Evolutionary conservation across 2,329 filamentous ascomycete species (phyloP).

Genomic region (Aspergillus unguis): DNA sequence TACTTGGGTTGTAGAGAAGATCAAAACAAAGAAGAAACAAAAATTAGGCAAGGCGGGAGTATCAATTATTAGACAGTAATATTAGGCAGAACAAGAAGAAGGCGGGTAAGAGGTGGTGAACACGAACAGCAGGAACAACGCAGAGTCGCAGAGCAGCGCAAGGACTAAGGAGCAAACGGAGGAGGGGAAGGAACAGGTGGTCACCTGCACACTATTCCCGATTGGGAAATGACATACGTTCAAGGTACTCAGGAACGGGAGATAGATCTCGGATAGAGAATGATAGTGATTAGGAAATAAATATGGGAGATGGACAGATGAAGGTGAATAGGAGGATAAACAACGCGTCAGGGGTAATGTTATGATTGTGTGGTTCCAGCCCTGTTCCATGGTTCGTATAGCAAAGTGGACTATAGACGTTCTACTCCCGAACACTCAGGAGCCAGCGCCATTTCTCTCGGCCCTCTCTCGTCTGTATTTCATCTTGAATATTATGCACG

Average conservation of each 20-base stretch:
- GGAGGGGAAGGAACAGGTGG: conserved; percentile 8
- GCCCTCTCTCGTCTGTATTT: conserved; percentile 18
- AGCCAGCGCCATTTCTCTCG: conserved; percentile 22
- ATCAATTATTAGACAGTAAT: background rate
- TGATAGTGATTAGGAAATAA: background rate
- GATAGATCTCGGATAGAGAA: background rate
- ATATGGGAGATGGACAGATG: background rate
- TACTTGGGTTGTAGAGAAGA: conserved; percentile 3
- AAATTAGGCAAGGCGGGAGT: background rate
- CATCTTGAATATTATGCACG: conserved; percentile 8
- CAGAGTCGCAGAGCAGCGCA: conserved; percentile 15
- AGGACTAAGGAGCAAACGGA: conserved; percentile 24
- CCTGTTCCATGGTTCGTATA: conserved; percentile 24
- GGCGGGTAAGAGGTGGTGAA: conserved; percentile 1
- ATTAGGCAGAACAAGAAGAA: conserved; percentile 6
- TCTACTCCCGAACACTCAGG: conserved; percentile 13
- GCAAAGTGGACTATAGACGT: background rate
- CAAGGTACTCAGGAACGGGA: background rate
- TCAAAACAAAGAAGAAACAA: conserved; percentile 1
- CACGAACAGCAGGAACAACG: conserved; percentile 7
- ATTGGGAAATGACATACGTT: conserved; percentile 8
- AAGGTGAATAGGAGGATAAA: background rate
- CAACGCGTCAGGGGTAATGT: conserved; percentile 7
- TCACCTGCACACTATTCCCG: conserved; percentile 10
- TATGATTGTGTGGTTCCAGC: conserved; percentile 13